A percentile compares a stretch with the other conserved stretches of the same genome.
Conservation (phyloP, 2,329 filamentous ascomycete genomes). For the Epichloe aotearoae region DNA sequence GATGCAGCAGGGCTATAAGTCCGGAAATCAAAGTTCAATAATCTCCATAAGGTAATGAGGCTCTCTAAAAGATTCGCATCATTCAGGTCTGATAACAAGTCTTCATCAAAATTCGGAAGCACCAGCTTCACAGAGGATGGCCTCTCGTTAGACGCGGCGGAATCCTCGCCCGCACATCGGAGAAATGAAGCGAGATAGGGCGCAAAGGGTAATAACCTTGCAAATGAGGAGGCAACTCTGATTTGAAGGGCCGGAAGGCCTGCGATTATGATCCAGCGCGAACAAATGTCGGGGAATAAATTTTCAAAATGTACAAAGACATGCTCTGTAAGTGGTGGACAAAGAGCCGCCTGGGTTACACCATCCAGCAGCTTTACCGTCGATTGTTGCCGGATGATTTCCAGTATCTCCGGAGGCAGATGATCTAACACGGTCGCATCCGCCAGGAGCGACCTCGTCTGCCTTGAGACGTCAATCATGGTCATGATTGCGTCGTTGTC, state of each 20-base stretch:
- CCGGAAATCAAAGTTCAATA: conserved; percentile 62
- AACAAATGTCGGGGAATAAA: conserved; percentile 70
- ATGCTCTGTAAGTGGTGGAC: conserved; percentile 54
- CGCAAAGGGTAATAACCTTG: conserved; percentile 67
- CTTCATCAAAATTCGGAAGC: conserved; percentile 17
- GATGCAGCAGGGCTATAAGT: conserved; percentile 53
- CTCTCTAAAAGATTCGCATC: conserved; percentile 15
- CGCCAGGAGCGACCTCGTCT: conserved; percentile 41
- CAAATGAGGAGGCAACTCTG: conserved; percentile 55
- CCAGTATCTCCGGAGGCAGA: conserved; percentile 57
- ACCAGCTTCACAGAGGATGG: conserved; percentile 16
- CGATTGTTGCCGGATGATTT: conserved; percentile 49
- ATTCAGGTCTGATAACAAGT: conserved; percentile 11
- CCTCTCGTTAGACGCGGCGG: conserved; percentile 2
- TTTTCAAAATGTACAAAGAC: conserved; percentile 64
- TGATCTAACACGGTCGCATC: conserved; percentile 41
- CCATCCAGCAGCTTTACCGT: conserved; percentile 57
- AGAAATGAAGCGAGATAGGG: conserved; percentile 67
- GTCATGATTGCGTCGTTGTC: conserved; percentile 33
- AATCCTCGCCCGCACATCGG: conserved; percentile 27
- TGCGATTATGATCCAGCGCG: conserved; percentile 54
- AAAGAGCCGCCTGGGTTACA: conserved; percentile 56
- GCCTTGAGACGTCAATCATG: conserved; percentile 39
- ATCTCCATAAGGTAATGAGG: conserved; percentile 50
- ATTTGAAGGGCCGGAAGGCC: conserved; percentile 24